Evolutionary conservation across 768 basidiomycete genomes (phyloP).

Genomic region (Naganishia antarctica): DNA sequence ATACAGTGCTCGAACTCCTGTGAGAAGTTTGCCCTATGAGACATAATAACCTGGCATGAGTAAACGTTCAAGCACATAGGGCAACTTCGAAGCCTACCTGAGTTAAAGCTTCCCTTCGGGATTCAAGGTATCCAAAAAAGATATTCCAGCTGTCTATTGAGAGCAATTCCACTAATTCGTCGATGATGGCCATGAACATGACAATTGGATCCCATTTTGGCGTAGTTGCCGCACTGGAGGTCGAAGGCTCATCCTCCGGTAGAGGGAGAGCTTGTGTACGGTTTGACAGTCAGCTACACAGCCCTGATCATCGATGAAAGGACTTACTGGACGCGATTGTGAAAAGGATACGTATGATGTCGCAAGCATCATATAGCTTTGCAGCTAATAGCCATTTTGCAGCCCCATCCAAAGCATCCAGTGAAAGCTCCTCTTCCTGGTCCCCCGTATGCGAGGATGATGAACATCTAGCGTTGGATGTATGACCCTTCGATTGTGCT

Average conservation of each 20-base stretch:
- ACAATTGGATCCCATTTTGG: constrained; percentile 13
- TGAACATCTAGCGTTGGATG: too few species aligned
- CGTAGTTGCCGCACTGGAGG: neutral
- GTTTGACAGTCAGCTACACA: neutral
- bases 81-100: neutral
- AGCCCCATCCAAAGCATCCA: neutral
- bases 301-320: neutral
- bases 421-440: neutral
- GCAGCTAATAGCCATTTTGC: constrained; percentile 2
- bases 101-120: neutral
- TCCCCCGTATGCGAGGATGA: too few species aligned
- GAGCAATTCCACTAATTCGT: constrained; percentile 11
- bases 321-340: constrained; percentile 14
- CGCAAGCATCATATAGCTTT: constrained; percentile 13
- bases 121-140: constrained; percentile 12
- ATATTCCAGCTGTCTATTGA: constrained; percentile 18
- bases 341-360: constrained; percentile 10
- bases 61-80: too few species aligned
- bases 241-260: neutral
- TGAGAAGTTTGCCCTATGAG: constrained; percentile 1
- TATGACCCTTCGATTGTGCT: too few species aligned
- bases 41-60: neutral
- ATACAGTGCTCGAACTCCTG: neutral
- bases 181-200: constrained; percentile 20
- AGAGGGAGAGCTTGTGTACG: neutral